Evolutionary conservation across 2,329 filamentous ascomycete genomes (phyloP).

Genomic region (Nigrospora oryzae): DNA sequence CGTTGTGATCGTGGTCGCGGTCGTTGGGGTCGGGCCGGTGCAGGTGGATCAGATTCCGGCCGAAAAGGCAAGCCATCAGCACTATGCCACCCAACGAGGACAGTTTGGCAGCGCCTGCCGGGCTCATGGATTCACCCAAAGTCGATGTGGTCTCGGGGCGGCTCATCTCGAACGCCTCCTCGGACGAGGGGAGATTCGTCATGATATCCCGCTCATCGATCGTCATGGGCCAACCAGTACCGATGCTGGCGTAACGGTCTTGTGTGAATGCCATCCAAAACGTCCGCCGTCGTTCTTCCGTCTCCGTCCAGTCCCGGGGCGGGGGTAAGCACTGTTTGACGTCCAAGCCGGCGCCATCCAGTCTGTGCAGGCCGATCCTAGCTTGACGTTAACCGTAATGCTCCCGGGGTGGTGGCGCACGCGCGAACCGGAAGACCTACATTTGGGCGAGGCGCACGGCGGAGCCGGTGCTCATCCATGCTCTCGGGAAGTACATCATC

Average conservation of each 20-base stretch:
- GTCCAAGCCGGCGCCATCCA: conserved; percentile 76
- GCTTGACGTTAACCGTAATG: conserved; percentile 39
- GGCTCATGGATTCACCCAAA: conserved; percentile 60
- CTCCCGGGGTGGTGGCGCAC: background rate
- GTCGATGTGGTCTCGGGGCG: conserved; percentile 64
- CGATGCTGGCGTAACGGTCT: conserved; percentile 89
- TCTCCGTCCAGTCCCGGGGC: conserved; percentile 87
- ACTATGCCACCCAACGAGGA: conserved; percentile 74
- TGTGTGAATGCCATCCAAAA: conserved; percentile 93
- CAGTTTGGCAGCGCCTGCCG: conserved; percentile 64
- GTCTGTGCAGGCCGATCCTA: conserved; percentile 85
- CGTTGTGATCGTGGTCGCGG: conserved; percentile 78
- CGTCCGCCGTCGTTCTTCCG: conserved; percentile 80
- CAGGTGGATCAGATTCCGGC: conserved; percentile 82
- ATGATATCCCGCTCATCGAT: conserved; percentile 87
- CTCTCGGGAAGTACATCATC: conserved; percentile 92
- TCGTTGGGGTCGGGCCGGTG: conserved; percentile 80
- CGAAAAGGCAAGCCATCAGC: conserved; percentile 82
- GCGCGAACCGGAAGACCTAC: conserved; percentile 35
- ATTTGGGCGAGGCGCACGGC: conserved; percentile 78
- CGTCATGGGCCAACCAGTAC: conserved; percentile 94
- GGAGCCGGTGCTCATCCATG: conserved; percentile 86
- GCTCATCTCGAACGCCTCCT: conserved; percentile 78
- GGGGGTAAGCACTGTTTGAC: conserved; percentile 87
- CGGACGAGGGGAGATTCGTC: conserved; percentile 75